These are phyloP conservation scores for Stemphylium vesicarium DNA, from an alignment of 2,329 filamentous ascomycete genomes.

Conservation along the genomic window DNA sequence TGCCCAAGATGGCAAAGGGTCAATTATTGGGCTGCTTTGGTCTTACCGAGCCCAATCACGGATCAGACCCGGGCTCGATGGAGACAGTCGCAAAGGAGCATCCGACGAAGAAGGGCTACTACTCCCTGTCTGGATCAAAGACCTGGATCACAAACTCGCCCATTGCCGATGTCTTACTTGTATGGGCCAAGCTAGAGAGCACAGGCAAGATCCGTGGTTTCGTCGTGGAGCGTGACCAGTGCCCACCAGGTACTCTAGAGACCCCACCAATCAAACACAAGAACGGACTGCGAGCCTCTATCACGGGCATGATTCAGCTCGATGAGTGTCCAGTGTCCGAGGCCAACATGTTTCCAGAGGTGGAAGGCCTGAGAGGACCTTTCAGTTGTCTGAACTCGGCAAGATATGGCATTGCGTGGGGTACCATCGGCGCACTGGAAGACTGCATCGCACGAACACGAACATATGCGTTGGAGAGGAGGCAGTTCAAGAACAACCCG, in stretches of 20 bases:
- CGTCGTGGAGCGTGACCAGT: slow-evolving; percentile 82
- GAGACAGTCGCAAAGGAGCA: slow-evolving; percentile 86
- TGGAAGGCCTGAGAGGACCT: slow-evolving; percentile 85
- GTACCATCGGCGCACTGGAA: slow-evolving; percentile 91
- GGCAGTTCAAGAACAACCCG: slow-evolving; percentile 95
- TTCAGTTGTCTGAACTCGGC: slow-evolving; percentile 96
- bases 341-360: slow-evolving; percentile 90
- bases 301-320: slow-evolving; percentile 97
- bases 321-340: slow-evolving; percentile 87
- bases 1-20: slow-evolving; percentile 82
- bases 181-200: slow-evolving; percentile 92
- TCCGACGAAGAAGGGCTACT: slow-evolving; percentile 82
- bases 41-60: slow-evolving; percentile 90
- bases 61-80: slow-evolving; percentile 90
- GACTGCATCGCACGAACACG: slow-evolving; percentile 84
- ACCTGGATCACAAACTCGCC: slow-evolving; percentile 97
- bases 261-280: slow-evolving; percentile 95
- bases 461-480: slow-evolving; percentile 87
- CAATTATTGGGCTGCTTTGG: slow-evolving; percentile 86
- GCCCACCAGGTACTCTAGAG: slow-evolving; percentile 85
- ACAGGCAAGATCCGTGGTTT: slow-evolving; percentile 96
- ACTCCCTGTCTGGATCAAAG: slow-evolving; percentile 79
- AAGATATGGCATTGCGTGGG: slow-evolving; percentile 90
- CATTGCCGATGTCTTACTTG: slow-evolving; percentile 81
- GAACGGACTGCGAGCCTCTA: slow-evolving; percentile 88